Evolutionary conservation across 352 stramenopile genomes (phyloP), one percentile per base, ranked within the genome.

Genomic region (Phytophthora pisi): DNA sequence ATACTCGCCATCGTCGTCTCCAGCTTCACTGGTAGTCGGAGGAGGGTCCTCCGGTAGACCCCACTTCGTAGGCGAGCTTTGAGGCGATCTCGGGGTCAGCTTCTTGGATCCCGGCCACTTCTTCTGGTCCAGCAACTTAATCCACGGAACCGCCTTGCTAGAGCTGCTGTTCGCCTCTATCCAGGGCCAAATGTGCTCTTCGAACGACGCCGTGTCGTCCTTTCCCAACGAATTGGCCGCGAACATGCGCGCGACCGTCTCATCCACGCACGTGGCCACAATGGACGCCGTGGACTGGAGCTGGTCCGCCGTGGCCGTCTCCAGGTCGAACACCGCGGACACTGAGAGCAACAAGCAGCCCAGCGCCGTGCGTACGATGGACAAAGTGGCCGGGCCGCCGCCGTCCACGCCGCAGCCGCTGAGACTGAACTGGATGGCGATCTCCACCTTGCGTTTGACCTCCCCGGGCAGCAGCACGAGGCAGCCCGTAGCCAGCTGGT

Each of bases 61-160:
- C 67, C 71, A 73, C 24, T 81, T 77, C 1, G 62, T 43, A 8
- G 68, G 66, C 18, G 56, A 75, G 3, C 47, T 60, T 26, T 72
- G 52, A 5, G 64, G 63, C 6, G 72, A 68, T 0, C 66, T 69
- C 23, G 60, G 54, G 8, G 53, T 72, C 26, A 92, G 66, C 24
- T 77, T 75, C 50, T 90, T 84, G 0, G 66, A 79, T 4, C 70
- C 79, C 0, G 85, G 86, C 86, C 86, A 93, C 31, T 92, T 91
- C 16, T 78, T 78, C 8, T 81, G 66, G 49, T 95, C 84, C 6
- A 93, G 40, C 4, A 93, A 61, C 57, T 90, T 90, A 16, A 92
- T 67, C 87, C 87, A 95, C 45, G 82, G 78, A 7, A 90, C 60
- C 7, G 69, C 72, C 46, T 88, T 88, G 46, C 13, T 65, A 0